Conservation (phyloP, 2,329 filamentous ascomycete genomes). For the Ophiostoma triangulosporum region DNA sequence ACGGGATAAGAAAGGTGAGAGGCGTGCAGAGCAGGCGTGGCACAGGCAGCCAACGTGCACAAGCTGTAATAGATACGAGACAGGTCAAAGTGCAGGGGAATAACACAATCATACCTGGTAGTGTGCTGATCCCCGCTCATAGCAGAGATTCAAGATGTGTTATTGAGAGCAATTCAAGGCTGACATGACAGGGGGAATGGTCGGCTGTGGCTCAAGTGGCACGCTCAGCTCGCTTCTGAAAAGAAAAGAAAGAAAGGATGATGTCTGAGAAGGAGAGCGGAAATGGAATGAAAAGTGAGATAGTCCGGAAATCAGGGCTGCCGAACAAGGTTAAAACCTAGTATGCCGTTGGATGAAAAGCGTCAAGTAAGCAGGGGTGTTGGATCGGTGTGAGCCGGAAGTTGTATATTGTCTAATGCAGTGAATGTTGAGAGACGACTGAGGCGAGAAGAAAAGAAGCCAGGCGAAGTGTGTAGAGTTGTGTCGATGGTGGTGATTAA, state of each 20-base stretch:
- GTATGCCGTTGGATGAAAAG: not conserved
- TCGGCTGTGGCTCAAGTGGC: too few relatives aligned
- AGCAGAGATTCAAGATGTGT: conserved; percentile 28
- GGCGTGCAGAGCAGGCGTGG: not conserved
- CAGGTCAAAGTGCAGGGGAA: too few relatives aligned
- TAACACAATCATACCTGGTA: conserved; percentile 37
- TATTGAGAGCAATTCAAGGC: conserved; percentile 2
- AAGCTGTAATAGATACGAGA: too few relatives aligned
- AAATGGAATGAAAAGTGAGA: too few relatives aligned
- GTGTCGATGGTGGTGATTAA: too few relatives aligned
- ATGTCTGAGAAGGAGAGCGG: too few relatives aligned
- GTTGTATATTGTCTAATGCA: not conserved
- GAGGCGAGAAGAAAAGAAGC: not conserved
- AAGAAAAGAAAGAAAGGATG: too few relatives aligned
- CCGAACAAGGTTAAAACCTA: conserved; percentile 1
- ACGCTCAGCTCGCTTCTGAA: too few relatives aligned
- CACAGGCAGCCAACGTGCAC: not conserved
- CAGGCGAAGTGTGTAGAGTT: not conserved
- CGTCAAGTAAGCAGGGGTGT: not conserved
- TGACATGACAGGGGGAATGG: conserved; percentile 4
- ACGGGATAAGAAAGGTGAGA: not conserved
- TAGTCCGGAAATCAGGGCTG: too few relatives aligned
- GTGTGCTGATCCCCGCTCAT: conserved; percentile 48
- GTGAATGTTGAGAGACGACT: not conserved
- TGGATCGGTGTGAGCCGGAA: conserved; percentile 5